These are phyloP conservation scores for Halophytophthora batemanensis DNA, from an alignment of 352 stramenopile species.

Conservation along the genomic window DNA sequence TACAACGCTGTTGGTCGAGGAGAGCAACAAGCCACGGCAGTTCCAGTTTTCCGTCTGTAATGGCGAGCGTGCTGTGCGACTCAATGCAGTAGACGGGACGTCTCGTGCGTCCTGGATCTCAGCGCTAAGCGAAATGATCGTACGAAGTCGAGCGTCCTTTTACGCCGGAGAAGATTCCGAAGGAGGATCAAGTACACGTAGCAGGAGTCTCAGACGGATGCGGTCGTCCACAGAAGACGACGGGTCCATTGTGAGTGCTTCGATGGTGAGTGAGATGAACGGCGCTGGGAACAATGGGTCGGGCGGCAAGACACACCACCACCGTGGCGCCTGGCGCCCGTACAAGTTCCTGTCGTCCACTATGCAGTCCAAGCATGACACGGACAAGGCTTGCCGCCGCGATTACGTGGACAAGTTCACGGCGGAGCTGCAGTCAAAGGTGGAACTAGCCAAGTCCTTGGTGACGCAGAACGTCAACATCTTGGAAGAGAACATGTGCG, in stretches of 20 bases:
- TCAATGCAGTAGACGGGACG: conserved; percentile 68
- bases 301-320: conserved; percentile 19
- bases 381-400: conserved; percentile 33
- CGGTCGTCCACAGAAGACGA: conserved; percentile 63
- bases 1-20: conserved; percentile 64
- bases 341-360: conserved; percentile 80
- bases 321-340: conserved; percentile 50
- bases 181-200: conserved; percentile 37
- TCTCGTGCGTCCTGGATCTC: conserved; percentile 66
- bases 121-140: conserved; percentile 78
- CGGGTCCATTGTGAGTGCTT: conserved; percentile 25
- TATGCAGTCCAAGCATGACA: conserved; percentile 56
- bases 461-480: conserved; percentile 63
- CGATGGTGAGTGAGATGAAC: conserved; percentile 29
- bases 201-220: conserved; percentile 45
- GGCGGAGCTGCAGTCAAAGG: conserved; percentile 32
- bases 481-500: conserved; percentile 65
- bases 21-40: conserved; percentile 59
- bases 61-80: conserved; percentile 52
- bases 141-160: conserved; percentile 73
- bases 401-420: conserved; percentile 59
- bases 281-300: conserved; percentile 10
- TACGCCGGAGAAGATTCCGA: conserved; percentile 73
- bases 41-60: conserved; percentile 84
- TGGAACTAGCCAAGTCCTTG: conserved; percentile 41